Conservation (phyloP, 2,329 filamentous ascomycete genomes). For the Hymenoscyphus infarciens region DNA sequence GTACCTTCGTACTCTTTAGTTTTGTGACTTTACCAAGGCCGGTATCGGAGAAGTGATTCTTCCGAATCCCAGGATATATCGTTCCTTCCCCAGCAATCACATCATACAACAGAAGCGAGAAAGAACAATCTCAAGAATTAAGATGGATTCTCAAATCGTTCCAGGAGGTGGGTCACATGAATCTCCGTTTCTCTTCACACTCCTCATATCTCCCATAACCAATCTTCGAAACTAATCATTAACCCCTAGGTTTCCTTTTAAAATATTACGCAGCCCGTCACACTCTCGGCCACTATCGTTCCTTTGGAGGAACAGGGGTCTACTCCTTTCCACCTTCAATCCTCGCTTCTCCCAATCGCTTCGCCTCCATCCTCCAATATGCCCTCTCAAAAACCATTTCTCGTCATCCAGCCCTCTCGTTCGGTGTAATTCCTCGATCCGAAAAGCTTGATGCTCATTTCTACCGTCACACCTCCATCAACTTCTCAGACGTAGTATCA, state of each 20-base stretch:
- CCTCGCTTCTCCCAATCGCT: neutral
- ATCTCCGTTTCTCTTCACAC: too few relatives aligned
- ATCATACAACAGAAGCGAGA: neutral
- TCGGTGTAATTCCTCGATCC: slow-evolving; percentile 19
- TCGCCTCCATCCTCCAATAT: slow-evolving; percentile 13
- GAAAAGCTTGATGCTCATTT: slow-evolving; percentile 19
- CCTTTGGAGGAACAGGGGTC: slow-evolving; percentile 17
- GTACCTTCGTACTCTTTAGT: too few relatives aligned
- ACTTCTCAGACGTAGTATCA: slow-evolving; percentile 22
- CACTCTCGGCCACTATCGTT: slow-evolving; percentile 17
- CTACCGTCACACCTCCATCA: slow-evolving; percentile 14
- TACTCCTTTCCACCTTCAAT: neutral
- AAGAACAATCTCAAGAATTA: neutral
- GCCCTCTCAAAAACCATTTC: slow-evolving; percentile 18
- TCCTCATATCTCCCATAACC: too few relatives aligned
- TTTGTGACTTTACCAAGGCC: neutral
- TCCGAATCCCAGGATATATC: neutral
- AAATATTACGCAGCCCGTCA: slow-evolving; percentile 22
- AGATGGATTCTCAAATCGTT: neutral
- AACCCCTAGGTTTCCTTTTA: slow-evolving; percentile 18
- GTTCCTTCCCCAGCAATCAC: neutral
- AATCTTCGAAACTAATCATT: too few relatives aligned
- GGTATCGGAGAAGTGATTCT: neutral
- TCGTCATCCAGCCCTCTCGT: slow-evolving; percentile 21
- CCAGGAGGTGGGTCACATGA: neutral